Evolutionary conservation across 2,329 filamentous ascomycete genomes (phyloP).

Genomic region (Colletotrichum sp.): DNA sequence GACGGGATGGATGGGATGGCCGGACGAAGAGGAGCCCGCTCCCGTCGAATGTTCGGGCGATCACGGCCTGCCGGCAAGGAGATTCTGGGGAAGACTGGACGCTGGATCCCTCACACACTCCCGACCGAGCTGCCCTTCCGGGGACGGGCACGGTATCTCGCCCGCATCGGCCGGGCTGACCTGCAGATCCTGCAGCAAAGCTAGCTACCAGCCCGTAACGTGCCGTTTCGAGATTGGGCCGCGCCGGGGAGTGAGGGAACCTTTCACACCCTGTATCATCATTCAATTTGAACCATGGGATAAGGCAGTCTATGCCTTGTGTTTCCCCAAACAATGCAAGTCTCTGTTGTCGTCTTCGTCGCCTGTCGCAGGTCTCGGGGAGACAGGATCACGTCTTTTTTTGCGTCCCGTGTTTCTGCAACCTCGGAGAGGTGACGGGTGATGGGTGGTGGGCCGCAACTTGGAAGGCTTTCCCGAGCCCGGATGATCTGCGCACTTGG

Average conservation of each 20-base stretch:
- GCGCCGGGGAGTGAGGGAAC: neutral
- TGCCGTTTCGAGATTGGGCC: neutral
- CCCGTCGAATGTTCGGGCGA: neutral
- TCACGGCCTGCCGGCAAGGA: slow-evolving; percentile 6
- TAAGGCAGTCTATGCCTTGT: neutral
- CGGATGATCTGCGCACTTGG: slow-evolving; percentile 12
- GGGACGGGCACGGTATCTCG: neutral
- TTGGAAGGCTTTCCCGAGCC: neutral
- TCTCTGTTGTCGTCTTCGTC: fast-evolving
- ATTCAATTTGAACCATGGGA: neutral
- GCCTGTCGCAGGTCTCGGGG: neutral
- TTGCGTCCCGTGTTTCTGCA: neutral
- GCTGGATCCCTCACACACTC: neutral
- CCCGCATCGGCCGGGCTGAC: neutral
- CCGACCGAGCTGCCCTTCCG: neutral
- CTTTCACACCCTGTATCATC: neutral
- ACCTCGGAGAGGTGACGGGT: neutral
- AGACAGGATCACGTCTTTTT: neutral
- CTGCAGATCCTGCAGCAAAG: slow-evolving; percentile 10
- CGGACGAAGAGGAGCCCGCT: neutral
- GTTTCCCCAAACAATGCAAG: neutral
- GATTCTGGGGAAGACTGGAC: neutral
- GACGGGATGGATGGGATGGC: neutral
- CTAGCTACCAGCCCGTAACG: neutral
- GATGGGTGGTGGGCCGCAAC: neutral